Conservation (phyloP, 2,329 filamentous ascomycete genomes). For the Trichoderma sp. region DNA sequence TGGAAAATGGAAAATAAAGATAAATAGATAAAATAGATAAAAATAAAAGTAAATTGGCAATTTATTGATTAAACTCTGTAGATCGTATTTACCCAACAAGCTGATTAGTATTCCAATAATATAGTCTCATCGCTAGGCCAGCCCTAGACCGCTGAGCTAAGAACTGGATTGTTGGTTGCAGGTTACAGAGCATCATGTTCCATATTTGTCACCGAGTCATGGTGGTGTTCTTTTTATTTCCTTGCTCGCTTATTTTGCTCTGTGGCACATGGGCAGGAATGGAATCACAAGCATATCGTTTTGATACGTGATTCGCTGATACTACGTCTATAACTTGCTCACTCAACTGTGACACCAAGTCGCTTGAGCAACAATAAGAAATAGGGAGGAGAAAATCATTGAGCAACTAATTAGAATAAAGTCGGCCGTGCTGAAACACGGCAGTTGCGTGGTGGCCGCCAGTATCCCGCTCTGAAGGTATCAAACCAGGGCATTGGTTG, state of each 20-base stretch:
- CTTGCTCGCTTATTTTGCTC: not conserved
- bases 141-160: not conserved
- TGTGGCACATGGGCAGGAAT: not conserved
- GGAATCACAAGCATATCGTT: not conserved
- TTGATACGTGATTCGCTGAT: not conserved
- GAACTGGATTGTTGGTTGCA: not conserved
- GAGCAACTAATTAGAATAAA: not conserved
- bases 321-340: not conserved
- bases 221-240: not conserved
- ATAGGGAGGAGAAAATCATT: not conserved
- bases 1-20: not conserved
- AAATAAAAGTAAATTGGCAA: not conserved
- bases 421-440: not conserved
- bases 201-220: not conserved
- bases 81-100: not conserved
- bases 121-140: not conserved
- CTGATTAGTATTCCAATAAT: not conserved
- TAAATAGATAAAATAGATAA: not conserved
- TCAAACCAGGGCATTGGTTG: not conserved
- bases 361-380: not conserved
- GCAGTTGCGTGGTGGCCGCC: not conserved
- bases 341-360: not conserved
- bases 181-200: not conserved
- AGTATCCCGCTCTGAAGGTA: not conserved
- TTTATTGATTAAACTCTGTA: not conserved